Percentiles rank a stretch among this genome's conserved stretches.
Conservation (phyloP, 2,329 filamentous ascomycete genomes). For the Blumeria hordei region DNA sequence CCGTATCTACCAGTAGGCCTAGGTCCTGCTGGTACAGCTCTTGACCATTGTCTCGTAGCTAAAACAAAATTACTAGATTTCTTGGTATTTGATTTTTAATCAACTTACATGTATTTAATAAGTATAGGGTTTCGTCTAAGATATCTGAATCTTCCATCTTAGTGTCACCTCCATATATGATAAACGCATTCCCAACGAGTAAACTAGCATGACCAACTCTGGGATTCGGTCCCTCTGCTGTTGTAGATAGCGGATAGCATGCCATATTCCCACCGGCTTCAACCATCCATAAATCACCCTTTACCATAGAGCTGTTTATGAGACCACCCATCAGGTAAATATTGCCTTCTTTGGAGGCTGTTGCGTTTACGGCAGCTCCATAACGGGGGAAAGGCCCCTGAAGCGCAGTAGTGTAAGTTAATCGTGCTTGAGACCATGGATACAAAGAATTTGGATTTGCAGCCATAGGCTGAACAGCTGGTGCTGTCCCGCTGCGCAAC, state of each 20-base stretch:
- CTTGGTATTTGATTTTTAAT: slow-evolving; percentile 2
- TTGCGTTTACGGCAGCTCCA: slow-evolving; percentile 81
- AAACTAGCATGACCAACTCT: slow-evolving; percentile 85
- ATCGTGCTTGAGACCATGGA: slow-evolving; percentile 77
- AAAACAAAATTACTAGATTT: slow-evolving; percentile 4
- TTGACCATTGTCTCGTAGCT: slow-evolving; percentile 97
- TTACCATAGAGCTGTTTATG: slow-evolving; percentile 84
- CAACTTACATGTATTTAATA: slow-evolving; percentile 88
- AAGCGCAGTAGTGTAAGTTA: slow-evolving; percentile 65
- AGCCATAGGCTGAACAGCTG: slow-evolving; percentile 13
- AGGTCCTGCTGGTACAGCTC: slow-evolving; percentile 66
- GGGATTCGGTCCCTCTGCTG: slow-evolving; percentile 80
- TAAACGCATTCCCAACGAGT: slow-evolving; percentile 92
- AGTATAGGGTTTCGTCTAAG: slow-evolving; percentile 83
- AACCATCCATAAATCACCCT: slow-evolving; percentile 94
- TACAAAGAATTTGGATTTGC: slow-evolving; percentile 45
- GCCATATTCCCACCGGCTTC: slow-evolving; percentile 71
- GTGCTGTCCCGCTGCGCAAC: slow-evolving; percentile 26
- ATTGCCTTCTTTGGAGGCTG: slow-evolving; percentile 85
- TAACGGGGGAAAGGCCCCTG: slow-evolving; percentile 86
- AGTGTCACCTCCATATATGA: slow-evolving; percentile 94
- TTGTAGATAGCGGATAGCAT: slow-evolving; percentile 79
- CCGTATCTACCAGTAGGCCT: slow-evolving; percentile 82
- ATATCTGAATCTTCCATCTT: slow-evolving; percentile 85
- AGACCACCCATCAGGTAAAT: slow-evolving; percentile 95